Evolutionary conservation across 1,284 basidiomycete species (phyloP).

Genomic region (Mycena citricolor): DNA sequence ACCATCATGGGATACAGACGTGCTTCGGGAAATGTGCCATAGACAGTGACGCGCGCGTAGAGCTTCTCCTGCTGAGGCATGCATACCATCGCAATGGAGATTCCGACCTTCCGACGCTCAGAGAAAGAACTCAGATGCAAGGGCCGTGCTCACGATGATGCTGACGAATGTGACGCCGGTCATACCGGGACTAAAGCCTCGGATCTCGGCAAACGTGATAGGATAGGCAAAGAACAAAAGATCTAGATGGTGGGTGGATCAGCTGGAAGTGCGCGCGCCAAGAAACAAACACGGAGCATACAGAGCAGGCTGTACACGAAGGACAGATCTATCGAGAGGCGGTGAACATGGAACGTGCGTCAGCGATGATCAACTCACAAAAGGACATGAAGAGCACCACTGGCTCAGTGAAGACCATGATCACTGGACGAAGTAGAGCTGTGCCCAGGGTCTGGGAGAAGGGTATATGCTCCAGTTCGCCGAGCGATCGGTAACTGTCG

Average conservation of each 20-base stretch:
- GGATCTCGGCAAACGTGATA: constrained; percentile 37
- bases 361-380: constrained; percentile 30
- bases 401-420: constrained; percentile 43
- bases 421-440: constrained; percentile 40
- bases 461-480: constrained; percentile 34
- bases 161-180: constrained; percentile 52
- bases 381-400: constrained; percentile 46
- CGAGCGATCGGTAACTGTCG: constrained; percentile 32
- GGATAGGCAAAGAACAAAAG: constrained; percentile 43
- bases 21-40: constrained; percentile 51
- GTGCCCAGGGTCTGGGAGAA: constrained; percentile 33
- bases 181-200: constrained; percentile 44
- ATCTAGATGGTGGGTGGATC: constrained; percentile 31
- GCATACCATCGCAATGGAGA: constrained; percentile 32
- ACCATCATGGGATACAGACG: constrained; percentile 49
- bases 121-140: neutral
- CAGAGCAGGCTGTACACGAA: constrained; percentile 38
- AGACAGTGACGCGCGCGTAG: constrained; percentile 33
- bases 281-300: constrained; percentile 28
- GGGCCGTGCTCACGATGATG: constrained; percentile 39
- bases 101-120: constrained; percentile 35
- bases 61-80: constrained; percentile 36
- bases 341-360: neutral
- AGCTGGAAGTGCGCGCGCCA: too few relatives aligned
- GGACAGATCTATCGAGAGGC: constrained; percentile 34